Percentiles rank a stretch among this genome's conserved stretches.
phyloP scores from a whole-genome alignment of 345 rosid genomes.

The Dipteronia sinensis region DNA sequence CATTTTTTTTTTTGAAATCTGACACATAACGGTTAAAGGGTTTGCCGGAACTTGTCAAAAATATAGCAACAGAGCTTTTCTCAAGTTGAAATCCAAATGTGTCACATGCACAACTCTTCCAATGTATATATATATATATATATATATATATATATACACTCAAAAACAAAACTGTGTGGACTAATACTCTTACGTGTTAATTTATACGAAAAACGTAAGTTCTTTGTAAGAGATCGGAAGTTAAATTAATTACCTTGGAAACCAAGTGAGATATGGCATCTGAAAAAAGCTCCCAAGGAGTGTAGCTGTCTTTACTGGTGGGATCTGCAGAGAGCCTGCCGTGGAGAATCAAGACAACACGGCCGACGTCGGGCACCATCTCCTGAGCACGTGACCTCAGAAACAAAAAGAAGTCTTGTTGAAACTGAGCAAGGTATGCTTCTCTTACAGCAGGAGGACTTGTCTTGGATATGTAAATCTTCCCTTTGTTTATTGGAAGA shows the following conservation, averaged over 20 bases:
- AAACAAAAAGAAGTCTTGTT: constrained; percentile 26
- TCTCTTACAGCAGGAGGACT: constrained; percentile 25
- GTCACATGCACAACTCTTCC: too few species aligned
- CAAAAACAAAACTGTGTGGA: too few species aligned
- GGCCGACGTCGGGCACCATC: constrained; percentile 24
- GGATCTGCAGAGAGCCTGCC: constrained; percentile 18
- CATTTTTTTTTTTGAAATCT: too few species aligned
- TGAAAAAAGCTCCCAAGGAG: constrained; percentile 13
- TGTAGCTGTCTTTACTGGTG: neutral
- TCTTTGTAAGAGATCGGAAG: too few species aligned
- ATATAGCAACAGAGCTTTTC: too few species aligned
- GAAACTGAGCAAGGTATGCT: constrained; percentile 33
- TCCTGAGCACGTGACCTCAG: constrained; percentile 26
- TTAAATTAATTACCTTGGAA: constrained; percentile 7
- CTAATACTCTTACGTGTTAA: too few species aligned
- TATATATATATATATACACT: too few species aligned
- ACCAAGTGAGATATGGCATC: constrained; percentile 22
- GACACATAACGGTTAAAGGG: too few species aligned
- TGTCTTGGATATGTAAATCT: constrained; percentile 22
- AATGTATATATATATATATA: too few species aligned
- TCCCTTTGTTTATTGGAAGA: constrained; percentile 27
- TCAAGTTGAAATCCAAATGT: too few species aligned
- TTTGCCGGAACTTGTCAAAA: too few species aligned
- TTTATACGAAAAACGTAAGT: too few species aligned
- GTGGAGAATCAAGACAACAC: constrained; percentile 19